These are phyloP conservation scores for Boletus subcaerulescens DNA, from an alignment of 768 basidiomycete species.

Conservation along the genomic window DNA sequence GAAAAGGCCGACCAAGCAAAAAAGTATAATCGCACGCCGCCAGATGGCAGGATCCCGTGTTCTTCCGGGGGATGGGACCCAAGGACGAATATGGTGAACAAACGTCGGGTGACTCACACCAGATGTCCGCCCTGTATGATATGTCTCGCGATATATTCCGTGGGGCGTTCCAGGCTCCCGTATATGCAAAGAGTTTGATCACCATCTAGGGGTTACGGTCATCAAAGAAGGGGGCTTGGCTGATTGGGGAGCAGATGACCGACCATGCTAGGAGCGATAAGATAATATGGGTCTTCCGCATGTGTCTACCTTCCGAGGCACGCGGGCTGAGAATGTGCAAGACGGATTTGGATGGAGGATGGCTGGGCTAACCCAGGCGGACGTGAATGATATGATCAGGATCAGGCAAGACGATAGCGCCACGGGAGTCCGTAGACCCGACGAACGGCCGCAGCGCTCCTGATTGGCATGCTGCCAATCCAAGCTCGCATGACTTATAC, in stretches of 20 bases:
- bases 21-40: background rate
- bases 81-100: background rate
- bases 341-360: background rate
- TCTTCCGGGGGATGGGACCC: background rate
- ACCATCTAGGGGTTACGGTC: slow-evolving; percentile 14
- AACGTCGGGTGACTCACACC: background rate
- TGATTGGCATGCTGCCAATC: background rate
- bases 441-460: background rate
- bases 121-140: background rate
- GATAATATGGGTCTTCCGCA: slow-evolving; percentile 10
- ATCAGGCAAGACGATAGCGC: background rate
- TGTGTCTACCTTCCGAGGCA: slow-evolving; percentile 10
- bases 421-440: no score
- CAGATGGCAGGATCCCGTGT: background rate
- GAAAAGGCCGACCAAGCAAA: slow-evolving; percentile 1
- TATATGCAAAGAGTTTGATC: background rate
- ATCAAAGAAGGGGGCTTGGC: slow-evolving; percentile 10
- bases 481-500: background rate
- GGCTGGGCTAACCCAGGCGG: background rate
- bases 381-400: background rate
- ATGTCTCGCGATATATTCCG: slow-evolving; percentile 5
- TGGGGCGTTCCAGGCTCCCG: background rate
- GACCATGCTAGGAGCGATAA: slow-evolving; percentile 15
- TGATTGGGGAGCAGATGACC: slow-evolving; percentile 7
- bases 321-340: slow-evolving; percentile 8